Conservation (phyloP, 345 rosid genomes). For the Erysimum cheiranthoides region DNA sequence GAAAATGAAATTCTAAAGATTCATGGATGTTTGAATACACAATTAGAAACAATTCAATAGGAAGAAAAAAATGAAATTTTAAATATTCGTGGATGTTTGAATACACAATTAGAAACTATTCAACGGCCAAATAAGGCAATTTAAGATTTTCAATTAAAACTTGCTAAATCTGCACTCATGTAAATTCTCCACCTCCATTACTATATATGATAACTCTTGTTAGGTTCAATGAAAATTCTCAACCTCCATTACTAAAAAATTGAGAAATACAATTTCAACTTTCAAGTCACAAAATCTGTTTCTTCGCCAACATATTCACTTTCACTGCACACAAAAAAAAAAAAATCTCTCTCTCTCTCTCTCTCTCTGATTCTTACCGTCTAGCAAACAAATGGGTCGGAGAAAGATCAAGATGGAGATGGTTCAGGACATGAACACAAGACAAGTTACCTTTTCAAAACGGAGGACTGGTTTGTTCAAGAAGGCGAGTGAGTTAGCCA, state of each 20-base stretch:
- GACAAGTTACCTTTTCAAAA: constrained; percentile 77
- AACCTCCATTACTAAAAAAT: constrained; percentile 18
- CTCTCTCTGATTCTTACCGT: constrained; percentile 9
- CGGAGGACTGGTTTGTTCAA: constrained; percentile 70
- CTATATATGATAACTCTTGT: constrained; percentile 27
- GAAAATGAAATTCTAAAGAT: background rate
- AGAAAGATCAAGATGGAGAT: constrained; percentile 68
- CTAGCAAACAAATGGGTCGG: constrained; percentile 56
- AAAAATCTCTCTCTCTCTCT: too few species aligned
- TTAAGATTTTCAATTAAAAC: constrained; percentile 42
- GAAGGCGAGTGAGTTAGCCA: constrained; percentile 67
- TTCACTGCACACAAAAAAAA: background rate
- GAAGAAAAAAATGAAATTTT: background rate
- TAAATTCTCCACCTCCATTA: constrained; percentile 26
- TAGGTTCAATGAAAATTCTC: constrained; percentile 37
- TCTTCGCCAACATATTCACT: constrained; percentile 23
- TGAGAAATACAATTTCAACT: constrained; percentile 1
- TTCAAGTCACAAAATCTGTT: background rate
- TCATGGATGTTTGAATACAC: background rate
- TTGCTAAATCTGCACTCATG: constrained; percentile 36
- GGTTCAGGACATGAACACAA: constrained; percentile 60
- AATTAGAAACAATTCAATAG: constrained; percentile 7
- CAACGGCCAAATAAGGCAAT: constrained; percentile 33
- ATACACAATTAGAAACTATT: constrained; percentile 37
- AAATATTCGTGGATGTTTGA: constrained; percentile 28